A percentile compares a stretch with the other conserved stretches of the same genome.
These are phyloP conservation scores for Hansenula anomala DNA, from an alignment of 1,139 yeast species.

Conservation along the genomic window DNA sequence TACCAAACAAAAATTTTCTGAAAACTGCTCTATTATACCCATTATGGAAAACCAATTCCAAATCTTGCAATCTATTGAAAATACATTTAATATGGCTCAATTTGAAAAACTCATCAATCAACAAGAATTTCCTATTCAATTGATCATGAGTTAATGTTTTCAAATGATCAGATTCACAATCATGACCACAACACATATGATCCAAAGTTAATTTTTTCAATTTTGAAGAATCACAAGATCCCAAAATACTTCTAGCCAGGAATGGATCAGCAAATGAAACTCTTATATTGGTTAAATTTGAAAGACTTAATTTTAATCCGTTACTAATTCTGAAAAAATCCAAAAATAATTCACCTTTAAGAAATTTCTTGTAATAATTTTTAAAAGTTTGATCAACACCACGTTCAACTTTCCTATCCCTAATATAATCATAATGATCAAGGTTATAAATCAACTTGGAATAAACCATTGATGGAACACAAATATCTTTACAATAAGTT, in stretches of 20 bases:
- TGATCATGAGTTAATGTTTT: background rate
- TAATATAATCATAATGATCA: background rate
- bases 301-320: background rate
- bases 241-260: background rate
- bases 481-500: background rate
- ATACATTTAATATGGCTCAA: background rate
- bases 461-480: background rate
- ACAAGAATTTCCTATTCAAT: conserved; percentile 1
- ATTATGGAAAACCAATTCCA: conserved; percentile 5
- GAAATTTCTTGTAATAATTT: background rate
- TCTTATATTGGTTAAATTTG: background rate
- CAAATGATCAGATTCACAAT: background rate
- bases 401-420: background rate
- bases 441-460: background rate
- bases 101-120: conserved; percentile 5
- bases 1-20: conserved; percentile 5
- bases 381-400: background rate
- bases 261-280: conserved; percentile 5
- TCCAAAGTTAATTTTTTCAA: conserved; percentile 2
- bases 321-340: background rate
- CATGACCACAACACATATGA: conserved; percentile 2
- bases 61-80: conserved; percentile 1
- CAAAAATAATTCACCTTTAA: background rate
- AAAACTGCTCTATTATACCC: conserved; percentile 6
- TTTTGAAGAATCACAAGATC: background rate